phyloP scores from a whole-genome alignment of 2,329 filamentous ascomycete genomes.

The Neopestalotiopsis sp. region DNA sequence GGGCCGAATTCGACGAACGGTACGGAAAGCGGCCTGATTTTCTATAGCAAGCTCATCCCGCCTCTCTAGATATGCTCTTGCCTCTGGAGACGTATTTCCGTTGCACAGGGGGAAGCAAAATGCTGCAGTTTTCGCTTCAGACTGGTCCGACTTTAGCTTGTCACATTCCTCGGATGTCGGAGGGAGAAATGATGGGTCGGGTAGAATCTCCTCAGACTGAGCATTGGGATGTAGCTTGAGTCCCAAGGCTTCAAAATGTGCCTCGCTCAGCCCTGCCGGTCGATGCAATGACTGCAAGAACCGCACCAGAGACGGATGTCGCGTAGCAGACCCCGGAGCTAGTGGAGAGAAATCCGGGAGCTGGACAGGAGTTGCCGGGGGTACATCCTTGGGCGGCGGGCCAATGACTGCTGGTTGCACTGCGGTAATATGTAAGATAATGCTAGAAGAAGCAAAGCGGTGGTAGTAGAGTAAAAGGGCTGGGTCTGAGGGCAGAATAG shows the following conservation, averaged over 20 bases:
- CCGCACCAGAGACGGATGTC: slow-evolving; percentile 48
- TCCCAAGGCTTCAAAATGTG: slow-evolving; percentile 63
- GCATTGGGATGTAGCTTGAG: slow-evolving; percentile 60
- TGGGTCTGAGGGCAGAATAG: background rate
- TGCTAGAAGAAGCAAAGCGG: slow-evolving; percentile 14
- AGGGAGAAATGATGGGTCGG: slow-evolving; percentile 58
- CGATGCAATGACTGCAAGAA: slow-evolving; percentile 61
- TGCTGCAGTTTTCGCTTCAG: slow-evolving; percentile 51
- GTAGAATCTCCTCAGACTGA: slow-evolving; percentile 55
- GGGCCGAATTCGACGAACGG: slow-evolving; percentile 62
- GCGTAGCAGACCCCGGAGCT: slow-evolving; percentile 24
- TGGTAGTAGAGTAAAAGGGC: background rate
- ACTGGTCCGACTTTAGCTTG: slow-evolving; percentile 53
- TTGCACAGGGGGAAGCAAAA: slow-evolving; percentile 56
- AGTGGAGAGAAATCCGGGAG: slow-evolving; percentile 52
- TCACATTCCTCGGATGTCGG: slow-evolving; percentile 59
- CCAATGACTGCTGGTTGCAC: slow-evolving; percentile 31
- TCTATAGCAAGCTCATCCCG: slow-evolving; percentile 59
- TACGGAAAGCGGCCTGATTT: slow-evolving; percentile 66
- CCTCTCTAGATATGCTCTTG: slow-evolving; percentile 63
- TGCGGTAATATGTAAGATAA: slow-evolving; percentile 31
- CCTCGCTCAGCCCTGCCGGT: slow-evolving; percentile 51
- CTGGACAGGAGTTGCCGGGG: slow-evolving; percentile 60
- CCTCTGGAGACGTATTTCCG: slow-evolving; percentile 61
- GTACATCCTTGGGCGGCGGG: slow-evolving; percentile 54